phyloP scores from a whole-genome alignment of 2,329 filamentous ascomycete species.

The Pseudogymnoascus sp. region DNA sequence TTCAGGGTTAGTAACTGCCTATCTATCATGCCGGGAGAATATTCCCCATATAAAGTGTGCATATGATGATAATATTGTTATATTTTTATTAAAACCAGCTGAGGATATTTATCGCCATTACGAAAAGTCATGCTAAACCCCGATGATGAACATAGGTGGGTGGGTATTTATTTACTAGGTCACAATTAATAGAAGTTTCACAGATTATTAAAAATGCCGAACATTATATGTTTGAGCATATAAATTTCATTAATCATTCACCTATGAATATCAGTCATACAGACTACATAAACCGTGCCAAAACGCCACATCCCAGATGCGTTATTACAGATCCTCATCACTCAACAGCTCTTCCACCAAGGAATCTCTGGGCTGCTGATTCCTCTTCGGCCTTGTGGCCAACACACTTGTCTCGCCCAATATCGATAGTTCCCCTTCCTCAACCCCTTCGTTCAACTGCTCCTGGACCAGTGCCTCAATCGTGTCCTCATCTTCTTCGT shows the following conservation, averaged over 20 bases:
- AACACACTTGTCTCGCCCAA: not conserved
- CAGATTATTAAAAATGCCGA: not conserved
- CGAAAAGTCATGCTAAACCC: not conserved
- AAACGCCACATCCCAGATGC: not conserved
- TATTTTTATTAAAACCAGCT: not conserved
- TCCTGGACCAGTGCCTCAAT: not conserved
- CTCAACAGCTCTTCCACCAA: conserved; percentile 26
- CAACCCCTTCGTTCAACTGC: not conserved
- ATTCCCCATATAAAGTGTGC: not conserved
- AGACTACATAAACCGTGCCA: not conserved
- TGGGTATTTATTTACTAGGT: not conserved
- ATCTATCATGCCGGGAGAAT: not conserved
- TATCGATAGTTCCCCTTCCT: not conserved
- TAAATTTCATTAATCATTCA: conserved; percentile 5
- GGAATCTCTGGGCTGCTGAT: conserved; percentile 14
- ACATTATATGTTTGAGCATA: not conserved
- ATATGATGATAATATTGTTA: not conserved
- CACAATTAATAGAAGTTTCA: not conserved
- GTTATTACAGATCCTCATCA: conserved; percentile 21
- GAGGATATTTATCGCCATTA: not conserved
- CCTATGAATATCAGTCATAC: not conserved
- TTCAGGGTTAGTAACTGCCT: not conserved
- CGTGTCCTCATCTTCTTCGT: conserved; percentile 7
- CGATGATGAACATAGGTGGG: not conserved
- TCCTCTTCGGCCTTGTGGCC: not conserved